Evolutionary conservation across 257 asterid genomes (phyloP), one percentile per base, ranked within the genome.

Genomic region (Solanum ahanhuiri): DNA sequence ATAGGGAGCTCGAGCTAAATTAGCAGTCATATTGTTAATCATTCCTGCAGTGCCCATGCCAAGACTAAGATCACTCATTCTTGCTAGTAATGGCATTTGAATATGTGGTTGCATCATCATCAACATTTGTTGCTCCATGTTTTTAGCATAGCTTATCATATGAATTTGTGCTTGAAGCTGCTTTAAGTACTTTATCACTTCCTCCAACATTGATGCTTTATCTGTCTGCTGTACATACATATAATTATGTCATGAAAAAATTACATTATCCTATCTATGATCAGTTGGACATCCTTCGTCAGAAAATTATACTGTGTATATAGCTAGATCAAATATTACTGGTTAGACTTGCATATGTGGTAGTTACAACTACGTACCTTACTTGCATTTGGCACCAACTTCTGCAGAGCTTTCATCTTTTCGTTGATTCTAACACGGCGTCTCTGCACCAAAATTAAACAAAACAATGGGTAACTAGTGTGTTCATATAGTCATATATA

Each of bases 121-220:
- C 92, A 93, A 88, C 93, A 93, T 77, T 91, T 92, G 90, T 20
- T 85, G 82, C 35, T 85, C 90, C 85, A 83, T 88, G 85, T 92
- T 90, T 75, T 91, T 87, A 18, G 91, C 90, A 57, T 88, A 84
- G 33, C 88, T 93, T 93, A 92, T 90, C 91, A 95, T 88, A 3
- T 91, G 91, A 57, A 95, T 86, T 92, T 93, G 96, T 86, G 94
- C 89, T 89, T 95, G 93, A 2, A 95, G 92, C 72, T 92, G 95
- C 85, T 95, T 95, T 22, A 93, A 51, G 92, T 93, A 92, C 22
- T 90, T 91, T 8, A 95, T 95, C 85, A 93, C 98, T 83, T 93
- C 97, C 73, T 95, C 97, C 23, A 94, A 85, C 97, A 94, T 94
- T 8, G 98, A 94, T 39, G 97, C 98, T 86, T 94, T 94, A 76